These are phyloP conservation scores for Didymella segeticola DNA, from an alignment of 2,329 filamentous ascomycete species.

Conservation along the genomic window DNA sequence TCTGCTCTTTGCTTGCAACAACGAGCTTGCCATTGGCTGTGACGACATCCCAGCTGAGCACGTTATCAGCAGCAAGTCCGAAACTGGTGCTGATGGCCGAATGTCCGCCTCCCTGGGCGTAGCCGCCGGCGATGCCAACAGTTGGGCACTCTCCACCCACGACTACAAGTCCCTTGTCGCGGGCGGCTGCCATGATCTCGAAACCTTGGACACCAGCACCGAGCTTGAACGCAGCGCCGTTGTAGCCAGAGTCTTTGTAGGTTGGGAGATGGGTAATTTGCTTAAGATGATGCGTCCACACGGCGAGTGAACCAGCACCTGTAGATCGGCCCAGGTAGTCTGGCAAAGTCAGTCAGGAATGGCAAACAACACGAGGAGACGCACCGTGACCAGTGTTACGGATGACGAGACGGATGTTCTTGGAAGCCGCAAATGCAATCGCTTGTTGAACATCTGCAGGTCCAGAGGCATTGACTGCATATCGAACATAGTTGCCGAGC, in stretches of 20 bases:
- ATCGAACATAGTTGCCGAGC: slow-evolving; percentile 32
- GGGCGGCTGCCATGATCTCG: slow-evolving; percentile 29
- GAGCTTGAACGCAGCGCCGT: slow-evolving; percentile 26
- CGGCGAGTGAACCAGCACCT: slow-evolving; percentile 18
- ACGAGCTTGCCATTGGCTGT: slow-evolving; percentile 30
- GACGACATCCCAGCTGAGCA: slow-evolving; percentile 31
- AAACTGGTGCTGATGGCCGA: slow-evolving; percentile 57
- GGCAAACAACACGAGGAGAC: background rate
- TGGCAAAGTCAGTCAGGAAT: background rate
- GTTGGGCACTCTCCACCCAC: slow-evolving; percentile 43
- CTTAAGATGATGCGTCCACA: slow-evolving; percentile 30
- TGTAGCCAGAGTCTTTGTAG: slow-evolving; percentile 5
- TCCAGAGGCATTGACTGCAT: slow-evolving; percentile 26
- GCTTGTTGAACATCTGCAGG: slow-evolving; percentile 23
- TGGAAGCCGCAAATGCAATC: slow-evolving; percentile 27
- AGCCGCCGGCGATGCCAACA: slow-evolving; percentile 54
- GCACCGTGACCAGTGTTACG: slow-evolving; percentile 38
- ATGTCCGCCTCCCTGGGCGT: slow-evolving; percentile 53
- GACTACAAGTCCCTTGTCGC: slow-evolving; percentile 24
- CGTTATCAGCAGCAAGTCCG: slow-evolving; percentile 37
- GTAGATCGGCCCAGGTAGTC: slow-evolving; percentile 28
- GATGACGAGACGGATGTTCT: slow-evolving; percentile 38
- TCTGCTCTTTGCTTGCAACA: slow-evolving; percentile 22
- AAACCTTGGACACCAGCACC: slow-evolving; percentile 36
- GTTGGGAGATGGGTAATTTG: slow-evolving; percentile 17